Evolutionary conservation across 2,329 filamentous ascomycete genomes (phyloP).

Genomic region (Neoscytalidium dimidiatum): DNA sequence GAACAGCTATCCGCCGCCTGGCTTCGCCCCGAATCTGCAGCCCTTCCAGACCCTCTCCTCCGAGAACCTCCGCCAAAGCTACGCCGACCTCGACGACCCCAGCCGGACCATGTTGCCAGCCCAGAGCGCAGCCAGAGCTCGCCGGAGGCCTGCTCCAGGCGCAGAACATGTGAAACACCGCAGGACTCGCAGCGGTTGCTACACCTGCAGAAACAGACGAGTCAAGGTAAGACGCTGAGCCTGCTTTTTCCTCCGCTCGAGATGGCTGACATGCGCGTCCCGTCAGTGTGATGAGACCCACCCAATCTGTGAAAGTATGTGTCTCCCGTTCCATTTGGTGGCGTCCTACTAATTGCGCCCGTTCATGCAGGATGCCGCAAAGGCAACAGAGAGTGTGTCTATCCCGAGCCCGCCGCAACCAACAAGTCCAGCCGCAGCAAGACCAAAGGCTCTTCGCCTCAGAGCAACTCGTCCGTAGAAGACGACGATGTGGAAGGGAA

Average conservation of each 20-base stretch:
- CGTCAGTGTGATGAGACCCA: constrained; percentile 83
- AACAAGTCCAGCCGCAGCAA: constrained; percentile 49
- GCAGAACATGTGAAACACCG: constrained; percentile 84
- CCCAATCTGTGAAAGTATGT: constrained; percentile 77
- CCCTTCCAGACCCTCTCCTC: constrained; percentile 33
- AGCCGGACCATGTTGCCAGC: constrained; percentile 26
- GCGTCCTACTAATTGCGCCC: constrained; percentile 23
- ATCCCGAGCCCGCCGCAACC: constrained; percentile 70
- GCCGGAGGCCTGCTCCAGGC: constrained; percentile 34
- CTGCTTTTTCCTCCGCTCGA: not conserved
- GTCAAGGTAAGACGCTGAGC: constrained; percentile 63
- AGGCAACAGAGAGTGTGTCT: constrained; percentile 85
- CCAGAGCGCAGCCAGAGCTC: constrained; percentile 28
- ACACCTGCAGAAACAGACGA: constrained; percentile 82
- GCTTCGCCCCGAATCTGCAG: constrained; percentile 33
- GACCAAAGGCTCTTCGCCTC: constrained; percentile 48
- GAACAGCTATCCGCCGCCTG: constrained; percentile 25
- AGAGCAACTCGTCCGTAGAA: constrained; percentile 55
- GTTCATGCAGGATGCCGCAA: constrained; percentile 74
- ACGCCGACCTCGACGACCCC: constrained; percentile 38
- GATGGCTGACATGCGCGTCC: constrained; percentile 16
- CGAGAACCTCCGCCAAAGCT: constrained; percentile 33
- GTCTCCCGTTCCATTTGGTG: constrained; percentile 13
- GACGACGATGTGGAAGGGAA: constrained; percentile 50
- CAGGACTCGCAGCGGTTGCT: constrained; percentile 90